Percentiles rank a stretch among this genome's conserved stretches.
phyloP scores from a whole-genome alignment of 2,329 filamentous ascomycete species.

The Beauveria scarabaeidicola region DNA sequence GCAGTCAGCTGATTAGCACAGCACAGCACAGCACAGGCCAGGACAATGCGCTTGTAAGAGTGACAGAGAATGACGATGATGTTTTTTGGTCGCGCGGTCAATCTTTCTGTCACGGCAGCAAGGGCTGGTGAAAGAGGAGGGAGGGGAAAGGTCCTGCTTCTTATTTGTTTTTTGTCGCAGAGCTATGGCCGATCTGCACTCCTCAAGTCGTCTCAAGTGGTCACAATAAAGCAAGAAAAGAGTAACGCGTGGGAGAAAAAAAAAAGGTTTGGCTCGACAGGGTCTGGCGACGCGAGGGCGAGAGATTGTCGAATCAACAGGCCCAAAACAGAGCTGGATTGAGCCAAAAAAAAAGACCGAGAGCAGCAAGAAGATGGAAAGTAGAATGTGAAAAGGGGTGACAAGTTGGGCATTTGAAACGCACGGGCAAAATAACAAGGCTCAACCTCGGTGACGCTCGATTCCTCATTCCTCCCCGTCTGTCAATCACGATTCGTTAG shows the following conservation, averaged over 20 bases:
- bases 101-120: no score
- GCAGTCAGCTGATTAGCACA: background rate
- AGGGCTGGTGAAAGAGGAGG: background rate
- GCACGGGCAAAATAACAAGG: background rate
- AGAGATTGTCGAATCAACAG: background rate
- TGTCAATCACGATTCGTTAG: background rate
- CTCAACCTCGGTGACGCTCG: background rate
- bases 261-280: background rate
- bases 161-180: background rate
- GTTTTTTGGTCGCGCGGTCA: no score
- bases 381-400: no score
- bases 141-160: background rate
- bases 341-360: background rate
- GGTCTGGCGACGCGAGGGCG: background rate
- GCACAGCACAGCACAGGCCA: background rate
- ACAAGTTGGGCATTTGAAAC: background rate
- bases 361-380: background rate
- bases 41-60: background rate
- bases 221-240: background rate
- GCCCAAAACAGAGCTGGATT: background rate
- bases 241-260: background rate
- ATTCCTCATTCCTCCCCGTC: background rate
- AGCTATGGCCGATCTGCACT: background rate
- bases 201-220: no score
- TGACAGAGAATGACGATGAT: background rate